phyloP scores from a whole-genome alignment of 805 yeast species.

The Tetrapisispora namnaoensis region DNA sequence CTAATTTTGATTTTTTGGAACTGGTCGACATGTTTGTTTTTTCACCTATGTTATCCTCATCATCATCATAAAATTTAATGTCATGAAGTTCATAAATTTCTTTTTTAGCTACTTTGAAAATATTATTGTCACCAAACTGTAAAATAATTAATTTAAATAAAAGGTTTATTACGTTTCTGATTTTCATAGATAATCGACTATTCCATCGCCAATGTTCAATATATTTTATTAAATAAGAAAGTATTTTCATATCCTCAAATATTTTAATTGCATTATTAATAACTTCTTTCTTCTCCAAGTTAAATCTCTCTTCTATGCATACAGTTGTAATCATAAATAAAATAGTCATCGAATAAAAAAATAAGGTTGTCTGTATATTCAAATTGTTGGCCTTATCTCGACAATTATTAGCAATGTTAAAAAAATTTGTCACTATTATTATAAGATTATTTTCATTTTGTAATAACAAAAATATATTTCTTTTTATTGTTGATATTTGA shows the following conservation, averaged over 20 bases:
- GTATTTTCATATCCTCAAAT: conserved; percentile 26
- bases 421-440: conserved; percentile 13
- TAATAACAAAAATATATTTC: conserved; percentile 16
- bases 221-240: conserved; percentile 37
- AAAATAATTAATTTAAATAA: conserved; percentile 45
- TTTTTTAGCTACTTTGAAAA: conserved; percentile 36
- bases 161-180: conserved; percentile 47
- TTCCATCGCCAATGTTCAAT: conserved; percentile 64
- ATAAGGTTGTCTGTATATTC: conserved; percentile 11
- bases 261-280: conserved; percentile 6
- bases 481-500: conserved; percentile 15
- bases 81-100: conserved; percentile 37
- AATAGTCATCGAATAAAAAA: conserved; percentile 22
- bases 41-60: neutral
- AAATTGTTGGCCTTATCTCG: conserved; percentile 16
- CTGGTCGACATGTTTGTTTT: neutral
- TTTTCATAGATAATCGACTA: conserved; percentile 34
- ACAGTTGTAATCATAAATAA: conserved; percentile 16
- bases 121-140: conserved; percentile 50
- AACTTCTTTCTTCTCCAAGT: neutral
- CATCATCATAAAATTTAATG: conserved; percentile 16
- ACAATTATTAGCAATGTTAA: conserved; percentile 16
- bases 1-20: conserved; percentile 22
- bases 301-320: conserved; percentile 15
- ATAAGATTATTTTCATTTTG: conserved; percentile 5